Conservation (phyloP, 148 eudicot genomes). For the Rhododendron ovatum region DNA sequence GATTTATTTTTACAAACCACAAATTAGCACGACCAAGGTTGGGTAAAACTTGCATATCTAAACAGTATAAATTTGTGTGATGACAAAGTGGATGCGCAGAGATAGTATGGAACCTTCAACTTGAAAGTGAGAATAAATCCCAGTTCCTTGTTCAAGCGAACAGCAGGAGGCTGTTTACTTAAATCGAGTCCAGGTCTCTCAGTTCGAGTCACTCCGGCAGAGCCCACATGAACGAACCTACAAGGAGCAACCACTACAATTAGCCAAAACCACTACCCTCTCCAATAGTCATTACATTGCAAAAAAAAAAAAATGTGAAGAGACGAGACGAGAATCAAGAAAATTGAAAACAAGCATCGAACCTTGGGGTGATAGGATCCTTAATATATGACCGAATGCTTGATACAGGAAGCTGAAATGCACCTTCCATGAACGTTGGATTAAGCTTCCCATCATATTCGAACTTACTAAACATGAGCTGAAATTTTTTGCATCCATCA, state of each 20-base stretch:
- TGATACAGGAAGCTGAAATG: constrained; percentile 90
- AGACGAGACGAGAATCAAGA: not conserved
- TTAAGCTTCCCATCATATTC: constrained; percentile 92
- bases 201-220: constrained; percentile 95
- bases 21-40: not conserved
- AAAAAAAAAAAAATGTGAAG: not conserved
- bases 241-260: constrained; percentile 4
- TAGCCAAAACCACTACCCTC: not conserved
- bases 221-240: constrained; percentile 92
- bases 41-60: not conserved
- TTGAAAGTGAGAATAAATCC: constrained; percentile 87
- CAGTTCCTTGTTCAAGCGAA: constrained; percentile 91
- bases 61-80: not conserved
- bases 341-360: not conserved
- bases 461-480: constrained; percentile 98
- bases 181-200: constrained; percentile 97
- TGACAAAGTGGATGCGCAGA: not conserved
- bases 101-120: constrained; percentile 57
- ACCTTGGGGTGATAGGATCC: constrained; percentile 88
- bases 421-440: constrained; percentile 89
- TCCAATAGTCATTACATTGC: not conserved
- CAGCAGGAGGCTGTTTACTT: constrained; percentile 98
- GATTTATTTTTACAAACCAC: not conserved
- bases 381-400: constrained; percentile 68
- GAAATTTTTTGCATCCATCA: constrained; percentile 19